A percentile compares a stretch with the other conserved stretches of the same genome.
These are phyloP conservation scores for Mycena citricolor DNA, from an alignment of 1,284 basidiomycete genomes.

Conservation along the genomic window DNA sequence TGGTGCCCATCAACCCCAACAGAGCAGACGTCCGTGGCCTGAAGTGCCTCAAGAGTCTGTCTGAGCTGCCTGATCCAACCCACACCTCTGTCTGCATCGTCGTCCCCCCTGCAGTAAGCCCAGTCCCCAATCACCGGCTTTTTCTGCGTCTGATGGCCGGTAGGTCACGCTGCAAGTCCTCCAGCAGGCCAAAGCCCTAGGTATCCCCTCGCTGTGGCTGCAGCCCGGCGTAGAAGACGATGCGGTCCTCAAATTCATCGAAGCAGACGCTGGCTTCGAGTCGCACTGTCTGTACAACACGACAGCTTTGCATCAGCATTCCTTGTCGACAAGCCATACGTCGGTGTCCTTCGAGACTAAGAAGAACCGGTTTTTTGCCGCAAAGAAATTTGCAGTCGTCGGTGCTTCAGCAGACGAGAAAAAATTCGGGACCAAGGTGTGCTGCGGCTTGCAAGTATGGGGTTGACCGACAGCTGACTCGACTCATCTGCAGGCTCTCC, in stretches of 20 bases:
- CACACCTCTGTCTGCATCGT: slow-evolving; percentile 79
- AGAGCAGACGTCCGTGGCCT: slow-evolving; percentile 64
- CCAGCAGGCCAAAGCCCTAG: slow-evolving; percentile 60
- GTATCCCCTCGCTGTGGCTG: slow-evolving; percentile 75
- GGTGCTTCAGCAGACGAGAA: slow-evolving; percentile 74
- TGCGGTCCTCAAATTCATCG: slow-evolving; percentile 39
- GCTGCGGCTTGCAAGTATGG: too few species aligned
- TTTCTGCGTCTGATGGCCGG: slow-evolving; percentile 8
- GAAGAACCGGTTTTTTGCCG: slow-evolving; percentile 59
- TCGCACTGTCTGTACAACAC: not conserved
- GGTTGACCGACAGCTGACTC: too few species aligned
- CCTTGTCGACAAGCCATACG: too few species aligned
- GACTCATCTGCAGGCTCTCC: slow-evolving; percentile 33
- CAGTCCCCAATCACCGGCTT: not conserved
- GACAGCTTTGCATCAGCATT: not conserved
- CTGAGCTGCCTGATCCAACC: slow-evolving; percentile 57
- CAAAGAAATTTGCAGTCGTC: slow-evolving; percentile 68
- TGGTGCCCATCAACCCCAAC: slow-evolving; percentile 66
- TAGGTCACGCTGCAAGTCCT: slow-evolving; percentile 68
- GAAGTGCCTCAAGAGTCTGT: slow-evolving; percentile 50
- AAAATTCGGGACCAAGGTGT: slow-evolving; percentile 74
- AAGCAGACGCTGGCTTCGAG: slow-evolving; percentile 14
- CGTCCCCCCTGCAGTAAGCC: slow-evolving; percentile 63
- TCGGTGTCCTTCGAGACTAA: not conserved
- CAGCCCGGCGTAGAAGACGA: slow-evolving; percentile 81